Base-by-base conservation (phyloP, 129 eudicot genomes). In the Ambrosia trifida region DNA sequence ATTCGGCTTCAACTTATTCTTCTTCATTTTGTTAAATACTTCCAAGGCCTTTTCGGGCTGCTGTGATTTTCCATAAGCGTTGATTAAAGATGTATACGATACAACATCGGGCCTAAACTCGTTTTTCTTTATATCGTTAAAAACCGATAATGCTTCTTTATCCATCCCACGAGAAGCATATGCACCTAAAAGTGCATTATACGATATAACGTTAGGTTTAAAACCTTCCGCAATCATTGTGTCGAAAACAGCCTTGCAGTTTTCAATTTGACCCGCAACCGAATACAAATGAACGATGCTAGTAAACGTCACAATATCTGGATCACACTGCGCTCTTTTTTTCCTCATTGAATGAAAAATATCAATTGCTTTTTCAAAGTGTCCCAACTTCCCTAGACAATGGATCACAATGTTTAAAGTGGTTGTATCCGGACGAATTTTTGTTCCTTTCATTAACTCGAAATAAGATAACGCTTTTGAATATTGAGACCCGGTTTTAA, bases 231-330 rank as follows among this genome's bases (percentile, higher is more conserved):
- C 87, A 58, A 94, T 78, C 91, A 94, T 80, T 64, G 90, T 82
- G 76, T 64, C 68, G 63, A 89, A 94, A 64, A 90, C 89, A 60
- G 89, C 90, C 74, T 74, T 83, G 78, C 97, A 87, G 74, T 89
- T 83, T 59, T 84, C 97, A 35, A 85, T 84, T 81, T 89, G 87
- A 60, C 97, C 97, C 62, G 76, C 78, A 63, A 85, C 84, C 9
- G 99, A 87, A 80, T 90, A 94, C 81, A 94, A 73, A 79, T 90
- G 94, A 77, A 94, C 87, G 80, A 94, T 80, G 81, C 89, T 90
- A 30, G 99, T 90, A 19, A 83, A 94, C 24, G 99, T 94, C 76
- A 94, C 99, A 30, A 87, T 80, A 87, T 94, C 94, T 41, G 97
- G 91, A 59, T n/a, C 73, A 78, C 89, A 85, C 63, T 84, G 96